Base-by-base conservation (phyloP, 495 filamentous ascomycete genomes). In the Hypoxylon fragiforme region DNA sequence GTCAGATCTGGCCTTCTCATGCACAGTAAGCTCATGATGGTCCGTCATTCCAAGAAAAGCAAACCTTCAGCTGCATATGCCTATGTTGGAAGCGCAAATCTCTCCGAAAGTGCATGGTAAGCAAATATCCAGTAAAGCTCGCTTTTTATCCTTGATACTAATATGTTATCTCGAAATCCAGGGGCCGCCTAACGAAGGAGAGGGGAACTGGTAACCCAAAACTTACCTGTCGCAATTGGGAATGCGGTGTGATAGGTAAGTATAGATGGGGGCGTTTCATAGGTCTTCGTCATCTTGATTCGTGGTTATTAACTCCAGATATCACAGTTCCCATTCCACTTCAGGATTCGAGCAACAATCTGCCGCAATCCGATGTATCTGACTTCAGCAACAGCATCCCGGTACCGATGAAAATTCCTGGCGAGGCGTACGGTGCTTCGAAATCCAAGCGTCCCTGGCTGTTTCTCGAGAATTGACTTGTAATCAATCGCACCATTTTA, bases 91-190 rank as follows among this genome's bases (percentile, higher is more conserved):
- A 94, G 89, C 56, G 89, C 90, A 1, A 98, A 98, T 69, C 63
- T 95, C 6, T 92, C 90, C 0, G 91, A 96, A 69, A 91, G 87
- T 61, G 94, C 94, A 7, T 98, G 94, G 88, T 92, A 72, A 69
- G 82, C 21, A 7, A 8, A 31, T 12, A 21, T 9, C 42, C 5
- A 22, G 5, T 19, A n/a, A 31, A 4, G 3, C 39, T 76, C 19
- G 7, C 34, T 32, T 40, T 21, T 14, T 7, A 31, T 19, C 24
- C 16, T 9, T n/a, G 3, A 14, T 3, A 28, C 47, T 56, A 52
- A 62, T 36, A 26, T 16, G 15, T 26, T 40, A 47, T 15, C 18
- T 49, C 18, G 22, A 13, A 32, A 19, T 34, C 28, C 52, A 85
- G 83, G 89, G 91, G 91, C 1, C 85, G 84, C 20, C 71, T 95